phyloP scores from a whole-genome alignment of 352 stramenopile species.

The Globisporangium perplexum region DNA sequence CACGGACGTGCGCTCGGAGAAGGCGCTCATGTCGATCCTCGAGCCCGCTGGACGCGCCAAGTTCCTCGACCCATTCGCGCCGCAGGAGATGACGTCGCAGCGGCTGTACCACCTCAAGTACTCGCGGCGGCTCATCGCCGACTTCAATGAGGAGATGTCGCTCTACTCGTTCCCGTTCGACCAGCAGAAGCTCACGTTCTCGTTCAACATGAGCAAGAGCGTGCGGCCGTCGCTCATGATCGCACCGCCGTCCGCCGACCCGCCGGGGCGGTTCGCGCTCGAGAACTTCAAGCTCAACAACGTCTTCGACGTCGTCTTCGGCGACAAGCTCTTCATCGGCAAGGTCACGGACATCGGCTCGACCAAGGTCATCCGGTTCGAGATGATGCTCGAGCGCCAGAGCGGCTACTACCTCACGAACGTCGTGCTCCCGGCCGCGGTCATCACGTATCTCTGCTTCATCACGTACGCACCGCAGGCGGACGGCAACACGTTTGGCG shows the following conservation, averaged over 20 bases:
- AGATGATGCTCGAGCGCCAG: slow-evolving; percentile 30
- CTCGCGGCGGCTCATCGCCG: slow-evolving; percentile 16
- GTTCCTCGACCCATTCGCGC: slow-evolving; percentile 10
- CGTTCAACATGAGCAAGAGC: slow-evolving; percentile 19
- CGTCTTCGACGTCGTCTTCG: slow-evolving; percentile 24
- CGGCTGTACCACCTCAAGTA: slow-evolving; percentile 17
- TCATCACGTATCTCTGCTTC: slow-evolving; percentile 41
- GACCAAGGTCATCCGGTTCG: slow-evolving; percentile 23
- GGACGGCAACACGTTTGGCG: neutral
- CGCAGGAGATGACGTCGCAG: neutral
- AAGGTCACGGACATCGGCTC: slow-evolving; percentile 15
- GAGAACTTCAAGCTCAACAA: slow-evolving; percentile 30
- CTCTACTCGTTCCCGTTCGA: slow-evolving; percentile 34
- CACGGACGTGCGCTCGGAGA: slow-evolving; percentile 12
- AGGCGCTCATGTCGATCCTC: slow-evolving; percentile 1
- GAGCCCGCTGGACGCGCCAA: neutral
- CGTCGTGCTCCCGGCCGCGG: slow-evolving; percentile 21
- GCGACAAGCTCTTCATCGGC: slow-evolving; percentile 27
- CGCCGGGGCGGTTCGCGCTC: slow-evolving; percentile 19
- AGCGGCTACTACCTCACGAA: slow-evolving; percentile 35
- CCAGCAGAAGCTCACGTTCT: slow-evolving; percentile 33
- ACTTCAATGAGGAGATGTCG: slow-evolving; percentile 35
- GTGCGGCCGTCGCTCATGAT: slow-evolving; percentile 12
- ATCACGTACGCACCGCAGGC: slow-evolving; percentile 19
- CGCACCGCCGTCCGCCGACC: slow-evolving; percentile 6